Evolutionary conservation across 1,284 basidiomycete species (phyloP), one percentile per base, ranked within the genome.

Genomic region (Apiotrichum brassicae): DNA sequence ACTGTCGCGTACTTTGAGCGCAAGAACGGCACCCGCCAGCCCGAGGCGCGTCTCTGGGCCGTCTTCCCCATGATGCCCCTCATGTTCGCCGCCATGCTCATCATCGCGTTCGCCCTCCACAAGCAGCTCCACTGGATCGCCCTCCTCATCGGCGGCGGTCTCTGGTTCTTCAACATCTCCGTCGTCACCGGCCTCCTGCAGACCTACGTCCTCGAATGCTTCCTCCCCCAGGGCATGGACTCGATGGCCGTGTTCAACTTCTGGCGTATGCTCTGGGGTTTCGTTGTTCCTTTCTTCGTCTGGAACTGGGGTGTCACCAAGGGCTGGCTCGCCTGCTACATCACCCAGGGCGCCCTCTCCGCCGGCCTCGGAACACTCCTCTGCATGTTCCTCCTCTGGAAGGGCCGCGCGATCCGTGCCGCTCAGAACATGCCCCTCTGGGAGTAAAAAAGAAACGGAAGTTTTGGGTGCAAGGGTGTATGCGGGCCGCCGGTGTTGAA

Each of bases 21-120:
- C 18, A 63, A 60, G 46, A 54, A 56, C 11, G 63, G 62, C 26
- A 38, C 51, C n/a, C 66, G 72, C 38, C 57, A 68, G 43, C 72
- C 72, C 13, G 72, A 74, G 49, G 60, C 70, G 46, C 63, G 72
- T 16, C 58, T 70, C 3, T 72, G 65, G 62, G 67, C 70, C 11
- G 45, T 68, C 4, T 16, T 44, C 28, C 53, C 53, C 16, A 33
- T 48, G 19, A 28, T 55, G 11, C 53, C 53, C 3, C 59, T 72
- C 48, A 60, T 71, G 58, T 58, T 68, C 38, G 32, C 65, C 35
- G 65, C 62, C 2, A 51, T 63, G 33, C 46, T 71, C 34, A 58
- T 74, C 22, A 63, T 62, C 51, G 72, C 66, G n/a, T 53, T 69
- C 34, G 60, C 59, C 8, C 55, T 69, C 33, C 46, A 60, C 34